A percentile compares a stretch with the other conserved stretches of the same genome.
These are phyloP conservation scores for Cordyceps tenuipes DNA, from an alignment of 2,329 filamentous ascomycete species.

Conservation along the genomic window DNA sequence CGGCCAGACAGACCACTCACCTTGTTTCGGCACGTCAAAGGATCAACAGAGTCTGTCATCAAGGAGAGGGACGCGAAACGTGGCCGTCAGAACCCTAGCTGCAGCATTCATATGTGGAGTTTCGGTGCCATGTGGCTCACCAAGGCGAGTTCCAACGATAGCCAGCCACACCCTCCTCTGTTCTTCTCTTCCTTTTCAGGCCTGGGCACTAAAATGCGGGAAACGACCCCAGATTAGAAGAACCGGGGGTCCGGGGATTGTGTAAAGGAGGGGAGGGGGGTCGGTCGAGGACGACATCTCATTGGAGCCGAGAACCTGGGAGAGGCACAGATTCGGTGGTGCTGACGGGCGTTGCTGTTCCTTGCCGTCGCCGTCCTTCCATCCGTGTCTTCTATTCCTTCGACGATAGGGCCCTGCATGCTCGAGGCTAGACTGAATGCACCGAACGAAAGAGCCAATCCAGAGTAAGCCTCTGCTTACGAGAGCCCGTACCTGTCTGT, in stretches of 20 bases:
- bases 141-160: background rate
- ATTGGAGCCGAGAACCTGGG: background rate
- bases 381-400: slow-evolving; percentile 1
- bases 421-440: background rate
- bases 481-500: background rate
- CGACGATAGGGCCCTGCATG: background rate
- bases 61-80: background rate
- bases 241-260: background rate
- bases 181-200: background rate
- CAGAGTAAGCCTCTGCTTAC: slow-evolving; percentile 1
- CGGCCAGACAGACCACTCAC: background rate
- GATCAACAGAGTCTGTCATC: background rate
- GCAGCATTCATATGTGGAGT: background rate
- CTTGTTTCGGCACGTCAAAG: background rate
- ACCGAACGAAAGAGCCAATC: slow-evolving; percentile 5
- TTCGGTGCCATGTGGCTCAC: background rate
- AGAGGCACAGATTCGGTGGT: background rate
- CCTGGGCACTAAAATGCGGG: slow-evolving; percentile 7
- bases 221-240: slow-evolving; percentile 7
- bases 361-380: background rate
- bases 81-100: slow-evolving; percentile 3
- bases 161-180: background rate
- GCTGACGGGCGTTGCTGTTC: background rate
- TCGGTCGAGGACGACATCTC: background rate
- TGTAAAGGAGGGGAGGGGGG: background rate